Base-by-base conservation (phyloP, 352 stramenopile species). In the Phytophthora macrochlamydospora region DNA sequence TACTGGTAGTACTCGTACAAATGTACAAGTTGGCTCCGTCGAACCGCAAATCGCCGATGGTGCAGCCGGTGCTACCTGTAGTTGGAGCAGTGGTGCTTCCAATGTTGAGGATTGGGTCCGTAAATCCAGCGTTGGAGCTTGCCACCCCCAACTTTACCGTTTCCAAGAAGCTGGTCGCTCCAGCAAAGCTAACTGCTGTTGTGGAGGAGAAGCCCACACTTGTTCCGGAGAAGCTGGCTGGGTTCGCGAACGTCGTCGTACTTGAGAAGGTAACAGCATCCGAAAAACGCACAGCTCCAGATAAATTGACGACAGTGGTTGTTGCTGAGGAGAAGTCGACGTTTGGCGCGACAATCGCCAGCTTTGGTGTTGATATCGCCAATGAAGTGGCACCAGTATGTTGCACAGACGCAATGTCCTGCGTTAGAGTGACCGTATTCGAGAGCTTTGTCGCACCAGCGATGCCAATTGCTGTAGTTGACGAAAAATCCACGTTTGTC, bases 351-450 rank as follows among this genome's bases (percentile, higher is more conserved):
- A 24, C 18, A 24, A 24, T 24, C 18, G 18, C 18, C 18, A 24
- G 18, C 24, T 53, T 6, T 14, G 30, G 58, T 1, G 69, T 75
- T 48, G 61, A 62, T 12, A 85, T 46, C 4, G 68, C 72, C 14
- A 85, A 67, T 8, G 74, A 83, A 13, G 56, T 24, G 18, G 18
- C 40, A 14, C 68, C 71, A 4, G 58, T 61, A 40, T 85, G 76
- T 9, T 66, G 18, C 18, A 24, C 18, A 0, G 18, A 24, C 18
- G 18, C 18, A 24, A 24, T 24, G 18, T 24, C 18, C 18, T 24
- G 18, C 0, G 18, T 24, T 24, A 24, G 18, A 24, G 18, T 24
- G 18, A 24, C 18, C 18, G 18, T 24, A 24, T 24, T 24, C 18
- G 18, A 24, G 18, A 24, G 18, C 18, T 24, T 24, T 24, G 18